phyloP scores from a whole-genome alignment of 2,329 filamentous ascomycete species.

The Calonectria ilicicola region DNA sequence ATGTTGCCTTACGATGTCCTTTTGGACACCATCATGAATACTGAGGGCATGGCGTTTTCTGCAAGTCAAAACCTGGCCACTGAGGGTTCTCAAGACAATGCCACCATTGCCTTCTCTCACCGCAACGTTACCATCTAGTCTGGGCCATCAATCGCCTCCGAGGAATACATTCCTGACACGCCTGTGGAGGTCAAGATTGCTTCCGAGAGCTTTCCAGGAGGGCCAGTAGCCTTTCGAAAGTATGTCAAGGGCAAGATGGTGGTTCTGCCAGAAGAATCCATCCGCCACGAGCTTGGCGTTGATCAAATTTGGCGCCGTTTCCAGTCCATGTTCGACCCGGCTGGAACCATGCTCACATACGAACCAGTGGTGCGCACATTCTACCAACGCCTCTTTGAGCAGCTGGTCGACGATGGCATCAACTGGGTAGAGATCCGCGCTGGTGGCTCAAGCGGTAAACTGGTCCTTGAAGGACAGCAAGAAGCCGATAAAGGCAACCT shows the following conservation, averaged over 20 bases:
- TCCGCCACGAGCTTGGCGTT: constrained; percentile 3
- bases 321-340: background rate
- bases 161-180: background rate
- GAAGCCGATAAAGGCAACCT: background rate
- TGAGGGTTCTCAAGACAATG: background rate
- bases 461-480: background rate
- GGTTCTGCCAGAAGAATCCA: background rate
- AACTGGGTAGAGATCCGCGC: constrained; percentile 1
- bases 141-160: background rate
- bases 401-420: constrained; percentile 7
- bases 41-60: constrained; percentile 2
- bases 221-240: background rate
- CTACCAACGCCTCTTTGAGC: background rate
- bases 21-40: background rate
- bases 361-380: constrained; percentile 10
- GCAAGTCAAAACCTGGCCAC: background rate
- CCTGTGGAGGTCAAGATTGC: background rate
- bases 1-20: constrained; percentile 6
- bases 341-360: background rate
- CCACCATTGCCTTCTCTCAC: background rate
- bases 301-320: constrained; percentile 10
- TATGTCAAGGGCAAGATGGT: background rate
- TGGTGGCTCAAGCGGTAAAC: background rate
- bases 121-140: background rate
- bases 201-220: background rate